phyloP scores from a whole-genome alignment of 768 basidiomycete genomes.

The Termitomyces sp. region DNA sequence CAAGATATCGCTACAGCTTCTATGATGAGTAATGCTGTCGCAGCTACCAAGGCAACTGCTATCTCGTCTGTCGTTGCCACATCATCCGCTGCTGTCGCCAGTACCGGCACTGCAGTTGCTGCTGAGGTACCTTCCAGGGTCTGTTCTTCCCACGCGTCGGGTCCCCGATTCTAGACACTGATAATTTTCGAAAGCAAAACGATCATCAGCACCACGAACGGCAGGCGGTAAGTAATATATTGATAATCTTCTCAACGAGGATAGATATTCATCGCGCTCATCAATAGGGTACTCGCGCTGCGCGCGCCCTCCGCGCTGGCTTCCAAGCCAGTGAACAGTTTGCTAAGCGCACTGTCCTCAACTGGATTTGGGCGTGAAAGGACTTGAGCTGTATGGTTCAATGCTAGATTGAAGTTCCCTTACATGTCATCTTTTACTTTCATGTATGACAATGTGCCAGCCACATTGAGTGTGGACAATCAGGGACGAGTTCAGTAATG shows the following conservation, averaged over 20 bases:
- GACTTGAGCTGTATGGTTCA: neutral
- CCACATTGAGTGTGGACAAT: conserved; percentile 5
- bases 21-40: conserved; percentile 7
- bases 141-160: neutral
- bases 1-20: conserved; percentile 17
- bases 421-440: neutral
- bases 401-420: neutral
- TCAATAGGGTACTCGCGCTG: conserved; percentile 37
- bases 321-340: conserved; percentile 15
- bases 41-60: conserved; percentile 3
- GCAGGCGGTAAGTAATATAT: conserved; percentile 8
- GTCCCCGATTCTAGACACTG: neutral
- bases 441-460: neutral
- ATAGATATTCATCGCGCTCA: conserved; percentile 1
- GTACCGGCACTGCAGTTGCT: neutral
- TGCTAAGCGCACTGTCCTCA: conserved; percentile 21
- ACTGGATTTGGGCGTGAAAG: conserved; percentile 29
- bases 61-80: conserved; percentile 14
- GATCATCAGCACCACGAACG: neutral
- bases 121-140: conserved; percentile 3
- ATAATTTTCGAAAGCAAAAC: neutral
- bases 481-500: neutral
- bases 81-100: neutral
- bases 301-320: conserved; percentile 30
- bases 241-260: neutral